A percentile compares a stretch with the other conserved stretches of the same genome.
These are phyloP conservation scores for Mycena filopes DNA, from an alignment of 768 basidiomycete species.

Conservation along the genomic window DNA sequence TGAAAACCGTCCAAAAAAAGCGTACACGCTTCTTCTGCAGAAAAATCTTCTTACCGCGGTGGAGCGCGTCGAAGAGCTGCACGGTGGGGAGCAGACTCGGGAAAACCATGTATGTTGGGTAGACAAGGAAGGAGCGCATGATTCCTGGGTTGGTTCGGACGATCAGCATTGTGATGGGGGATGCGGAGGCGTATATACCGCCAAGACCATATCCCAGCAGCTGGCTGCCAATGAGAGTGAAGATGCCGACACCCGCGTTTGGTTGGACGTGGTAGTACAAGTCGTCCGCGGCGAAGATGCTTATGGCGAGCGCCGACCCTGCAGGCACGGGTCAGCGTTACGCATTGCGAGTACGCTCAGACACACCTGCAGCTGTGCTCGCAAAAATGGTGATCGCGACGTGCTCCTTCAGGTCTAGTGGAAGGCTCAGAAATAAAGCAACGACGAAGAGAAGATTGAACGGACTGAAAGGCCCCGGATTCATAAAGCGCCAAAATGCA, in stretches of 20 bases:
- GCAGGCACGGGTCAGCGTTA: no score
- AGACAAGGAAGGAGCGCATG: conserved; percentile 22
- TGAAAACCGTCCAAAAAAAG: conserved; percentile 65
- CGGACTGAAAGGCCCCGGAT: conserved; percentile 71
- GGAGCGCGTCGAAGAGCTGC: conserved; percentile 58
- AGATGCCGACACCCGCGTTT: conserved; percentile 55
- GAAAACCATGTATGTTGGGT: conserved; percentile 50
- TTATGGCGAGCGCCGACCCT: conserved; percentile 66
- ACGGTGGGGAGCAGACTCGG: conserved; percentile 49
- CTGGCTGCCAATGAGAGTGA: conserved; percentile 52
- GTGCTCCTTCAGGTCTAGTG: conserved; percentile 63
- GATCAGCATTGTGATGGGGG: neutral
- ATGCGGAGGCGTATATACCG: conserved; percentile 35
- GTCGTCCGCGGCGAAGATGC: conserved; percentile 67
- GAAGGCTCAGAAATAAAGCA: conserved; percentile 34
- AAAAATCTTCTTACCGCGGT: conserved; percentile 54
- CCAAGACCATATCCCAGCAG: conserved; percentile 55
- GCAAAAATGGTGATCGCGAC: conserved; percentile 72
- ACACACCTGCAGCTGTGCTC: conserved; percentile 59
- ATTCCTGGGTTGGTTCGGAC: neutral
- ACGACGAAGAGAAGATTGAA: no score
- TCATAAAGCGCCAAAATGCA: conserved; percentile 65
- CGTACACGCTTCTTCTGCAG: conserved; percentile 63
- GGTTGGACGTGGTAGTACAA: conserved; percentile 57
- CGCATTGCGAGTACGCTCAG: no score